A percentile compares a stretch with the other conserved stretches of the same genome.
phyloP scores from a whole-genome alignment of 202 grass and related monocot genomes.

The Panicum hallii region DNA sequence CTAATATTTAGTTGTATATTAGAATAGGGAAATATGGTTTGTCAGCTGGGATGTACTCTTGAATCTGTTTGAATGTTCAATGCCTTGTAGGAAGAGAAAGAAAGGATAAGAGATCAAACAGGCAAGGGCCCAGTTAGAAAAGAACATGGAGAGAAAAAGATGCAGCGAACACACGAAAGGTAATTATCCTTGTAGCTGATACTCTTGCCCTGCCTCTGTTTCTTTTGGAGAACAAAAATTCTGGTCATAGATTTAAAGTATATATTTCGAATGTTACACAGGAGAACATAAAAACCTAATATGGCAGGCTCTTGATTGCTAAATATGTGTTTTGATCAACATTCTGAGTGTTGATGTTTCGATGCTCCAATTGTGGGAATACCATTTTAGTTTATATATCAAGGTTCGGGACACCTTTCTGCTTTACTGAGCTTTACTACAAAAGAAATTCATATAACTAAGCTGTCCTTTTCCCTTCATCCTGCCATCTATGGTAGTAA shows the following conservation, averaged over 20 bases:
- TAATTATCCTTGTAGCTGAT: slow-evolving; percentile 42
- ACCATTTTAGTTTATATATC: not conserved
- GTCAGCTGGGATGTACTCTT: slow-evolving; percentile 37
- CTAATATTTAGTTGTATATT: slow-evolving; percentile 2
- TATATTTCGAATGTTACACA: not conserved
- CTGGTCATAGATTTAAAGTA: not conserved
- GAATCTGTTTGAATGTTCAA: slow-evolving; percentile 34
- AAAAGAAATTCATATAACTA: slow-evolving; percentile 2
- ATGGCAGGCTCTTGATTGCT: slow-evolving; percentile 1
- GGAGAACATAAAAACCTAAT: not conserved
- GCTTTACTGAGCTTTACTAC: slow-evolving; percentile 9
- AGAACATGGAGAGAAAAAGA: slow-evolving; percentile 90
- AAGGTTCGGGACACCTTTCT: not conserved
- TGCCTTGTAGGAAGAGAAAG: slow-evolving; percentile 76
- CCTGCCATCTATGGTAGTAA: not conserved
- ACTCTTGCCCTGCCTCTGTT: not conserved
- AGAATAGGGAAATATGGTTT: slow-evolving; percentile 1
- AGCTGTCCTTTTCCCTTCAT: not conserved
- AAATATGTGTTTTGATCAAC: slow-evolving; percentile 7
- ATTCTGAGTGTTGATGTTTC: not conserved
- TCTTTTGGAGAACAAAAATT: not conserved
- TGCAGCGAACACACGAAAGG: slow-evolving; percentile 74
- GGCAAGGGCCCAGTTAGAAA: slow-evolving; percentile 87
- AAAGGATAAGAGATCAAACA: slow-evolving; percentile 80
- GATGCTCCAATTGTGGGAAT: not conserved